Base-by-base conservation (phyloP, 2,329 filamentous ascomycete genomes). In the Monosporascus sp. region DNA sequence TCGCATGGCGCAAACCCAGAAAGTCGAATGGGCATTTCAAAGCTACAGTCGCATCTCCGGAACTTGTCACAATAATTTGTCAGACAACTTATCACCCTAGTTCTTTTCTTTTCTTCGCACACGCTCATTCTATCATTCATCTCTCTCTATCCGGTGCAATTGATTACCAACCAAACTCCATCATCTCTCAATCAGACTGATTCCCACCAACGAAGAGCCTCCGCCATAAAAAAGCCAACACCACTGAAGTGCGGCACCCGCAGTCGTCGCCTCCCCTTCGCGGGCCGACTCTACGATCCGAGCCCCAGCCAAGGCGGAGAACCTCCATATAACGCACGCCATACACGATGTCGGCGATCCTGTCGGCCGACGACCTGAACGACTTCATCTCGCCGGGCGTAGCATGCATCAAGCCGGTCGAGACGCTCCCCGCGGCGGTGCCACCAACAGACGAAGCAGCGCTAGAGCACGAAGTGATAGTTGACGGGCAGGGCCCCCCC, bases 381-480 rank as follows among this genome's bases (percentile, higher is more conserved):
- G 94, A 99, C 78, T 99, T 99, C 76, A 99, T 99, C 69, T 94
- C 89, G 53, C 94, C 94, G 15, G 92, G 93, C 57, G 92, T 99
- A 66, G 94, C 94, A 58, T 99, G 94, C 74, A 97, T 99, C 72
- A 97, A 99, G 68, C 94, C 94, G 27, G 81, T 99, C 68, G 94
- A 99, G 72, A 95, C 90, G 2, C 82, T 99, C 15, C 93, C 94
- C 2, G 72, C 79, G 49, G 78, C 81, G 59, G 74, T 81, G 36
- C 71, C 81, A 24, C 69, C 74, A 49, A 55, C 61, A 38, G 45
- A 49, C 67, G 41, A 58, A 56, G 58, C 65, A 48, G 54, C 65
- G 58, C 71, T 77, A 65, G 79, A 82, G 61, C 88, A 92, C 72
- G 91, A 97, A 82, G 92, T 97, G 59, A 92, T 93, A 52, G 92